phyloP scores from a whole-genome alignment of 805 yeast genomes.

The Pichia insulana region DNA sequence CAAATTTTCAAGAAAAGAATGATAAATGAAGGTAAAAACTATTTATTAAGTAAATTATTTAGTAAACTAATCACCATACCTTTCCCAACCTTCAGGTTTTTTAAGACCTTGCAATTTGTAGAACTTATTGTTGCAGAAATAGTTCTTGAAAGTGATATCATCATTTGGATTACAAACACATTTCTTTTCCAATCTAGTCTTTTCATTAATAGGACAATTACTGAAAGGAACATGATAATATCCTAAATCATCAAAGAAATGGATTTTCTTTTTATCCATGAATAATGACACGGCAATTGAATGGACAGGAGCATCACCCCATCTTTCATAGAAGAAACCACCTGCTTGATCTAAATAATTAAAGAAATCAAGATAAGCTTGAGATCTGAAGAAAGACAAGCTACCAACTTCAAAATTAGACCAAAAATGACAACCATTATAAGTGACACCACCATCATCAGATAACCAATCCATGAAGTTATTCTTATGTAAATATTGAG shows the following conservation, averaged over 20 bases:
- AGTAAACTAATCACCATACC: slow-evolving; percentile 33
- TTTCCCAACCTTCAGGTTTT: slow-evolving; percentile 68
- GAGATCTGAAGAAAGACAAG: slow-evolving; percentile 64
- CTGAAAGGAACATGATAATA: slow-evolving; percentile 77
- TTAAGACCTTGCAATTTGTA: slow-evolving; percentile 44
- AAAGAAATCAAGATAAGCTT: slow-evolving; percentile 64
- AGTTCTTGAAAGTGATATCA: slow-evolving; percentile 71
- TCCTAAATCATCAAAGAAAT: slow-evolving; percentile 79
- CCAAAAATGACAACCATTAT: slow-evolving; percentile 86
- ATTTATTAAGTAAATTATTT: too few relatives aligned
- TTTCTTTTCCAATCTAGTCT: slow-evolving; percentile 45
- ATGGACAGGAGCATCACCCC: slow-evolving; percentile 95
- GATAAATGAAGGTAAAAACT: too few relatives aligned
- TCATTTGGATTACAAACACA: slow-evolving; percentile 69
- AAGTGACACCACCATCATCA: slow-evolving; percentile 58
- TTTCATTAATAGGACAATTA: slow-evolving; percentile 67
- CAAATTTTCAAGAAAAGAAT: not conserved
- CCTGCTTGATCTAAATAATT: slow-evolving; percentile 70
- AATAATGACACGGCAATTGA: slow-evolving; percentile 80
- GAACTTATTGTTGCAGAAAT: slow-evolving; percentile 62
- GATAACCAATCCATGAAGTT: slow-evolving; percentile 65
- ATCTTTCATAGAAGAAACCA: slow-evolving; percentile 88
- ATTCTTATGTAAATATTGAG: slow-evolving; percentile 48
- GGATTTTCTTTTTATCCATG: slow-evolving; percentile 59
- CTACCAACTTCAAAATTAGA: slow-evolving; percentile 81